A percentile compares a stretch with the other conserved stretches of the same genome.
Evolutionary conservation across 1,284 basidiomycete species (phyloP).

Genomic region (Pseudozyma sp.): DNA sequence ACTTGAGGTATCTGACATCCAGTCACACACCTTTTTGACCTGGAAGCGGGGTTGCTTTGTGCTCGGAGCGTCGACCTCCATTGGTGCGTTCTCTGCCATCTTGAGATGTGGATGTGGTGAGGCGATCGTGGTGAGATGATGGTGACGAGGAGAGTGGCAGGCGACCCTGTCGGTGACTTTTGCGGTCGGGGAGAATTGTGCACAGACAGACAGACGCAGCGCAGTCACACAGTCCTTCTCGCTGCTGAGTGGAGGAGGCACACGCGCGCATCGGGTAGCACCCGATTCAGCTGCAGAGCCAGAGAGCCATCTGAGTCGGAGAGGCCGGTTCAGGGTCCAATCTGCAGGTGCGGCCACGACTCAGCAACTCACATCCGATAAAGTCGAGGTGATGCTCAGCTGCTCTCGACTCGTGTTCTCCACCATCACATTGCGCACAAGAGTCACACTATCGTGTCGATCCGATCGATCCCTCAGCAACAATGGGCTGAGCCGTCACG

Average conservation of each 20-base stretch:
- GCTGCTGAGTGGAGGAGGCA: slow-evolving; percentile 4
- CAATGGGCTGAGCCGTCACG: background rate
- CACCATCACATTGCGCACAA: no score
- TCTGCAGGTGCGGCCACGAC: background rate
- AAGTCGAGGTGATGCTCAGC: no score
- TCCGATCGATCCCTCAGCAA: no score
- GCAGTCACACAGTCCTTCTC: background rate
- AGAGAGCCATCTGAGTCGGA: no score
- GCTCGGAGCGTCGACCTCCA: slow-evolving; percentile 58
- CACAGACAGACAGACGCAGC: slow-evolving; percentile 2
- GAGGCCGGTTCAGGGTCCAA: slow-evolving; percentile 12
- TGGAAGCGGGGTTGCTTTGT: slow-evolving; percentile 64
- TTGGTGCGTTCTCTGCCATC: slow-evolving; percentile 48
- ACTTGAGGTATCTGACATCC: background rate
- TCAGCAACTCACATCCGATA: slow-evolving; percentile 1
- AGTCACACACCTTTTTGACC: slow-evolving; percentile 64
- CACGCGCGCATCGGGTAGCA: slow-evolving; percentile 7
- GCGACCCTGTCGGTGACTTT: slow-evolving; percentile 8
- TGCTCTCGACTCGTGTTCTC: no score
- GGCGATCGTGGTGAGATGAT: slow-evolving; percentile 3
- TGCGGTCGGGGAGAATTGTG: background rate
- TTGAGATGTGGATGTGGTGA: background rate
- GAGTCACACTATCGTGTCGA: no score
- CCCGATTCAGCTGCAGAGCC: slow-evolving; percentile 2
- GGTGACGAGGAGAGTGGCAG: slow-evolving; percentile 7